Conservation (phyloP, 805 yeast genomes). For the Pichia kluyveri region DNA sequence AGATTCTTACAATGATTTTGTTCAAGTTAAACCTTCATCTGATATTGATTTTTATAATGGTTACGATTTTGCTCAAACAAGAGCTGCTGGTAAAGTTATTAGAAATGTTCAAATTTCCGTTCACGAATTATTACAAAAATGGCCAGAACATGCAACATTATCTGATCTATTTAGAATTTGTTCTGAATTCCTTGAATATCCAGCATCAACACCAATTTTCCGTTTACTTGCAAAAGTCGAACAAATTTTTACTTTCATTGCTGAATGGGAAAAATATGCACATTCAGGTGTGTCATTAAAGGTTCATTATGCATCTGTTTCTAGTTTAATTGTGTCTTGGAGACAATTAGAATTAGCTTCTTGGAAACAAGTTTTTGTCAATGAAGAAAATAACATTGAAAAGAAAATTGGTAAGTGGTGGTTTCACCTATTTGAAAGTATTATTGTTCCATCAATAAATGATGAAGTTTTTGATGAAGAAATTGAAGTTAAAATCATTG, state of each 20-base stretch:
- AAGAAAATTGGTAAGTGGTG: slow-evolving; percentile 72
- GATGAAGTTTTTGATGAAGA: slow-evolving; percentile 29
- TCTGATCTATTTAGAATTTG: slow-evolving; percentile 56
- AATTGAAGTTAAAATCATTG: slow-evolving; percentile 30
- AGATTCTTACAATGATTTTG: slow-evolving; percentile 24
- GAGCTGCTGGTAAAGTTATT: slow-evolving; percentile 44
- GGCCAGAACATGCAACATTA: slow-evolving; percentile 95
- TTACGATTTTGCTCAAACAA: slow-evolving; percentile 49
- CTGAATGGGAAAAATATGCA: slow-evolving; percentile 94
- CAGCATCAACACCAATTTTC: slow-evolving; percentile 66
- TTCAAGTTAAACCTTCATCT: slow-evolving; percentile 14
- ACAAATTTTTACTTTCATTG: slow-evolving; percentile 69
- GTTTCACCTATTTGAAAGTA: slow-evolving; percentile 80
- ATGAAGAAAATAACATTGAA: slow-evolving; percentile 46
- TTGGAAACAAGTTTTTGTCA: slow-evolving; percentile 69
- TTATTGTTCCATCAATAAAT: slow-evolving; percentile 45
- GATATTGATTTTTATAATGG: slow-evolving; percentile 59
- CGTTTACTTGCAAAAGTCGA: slow-evolving; percentile 74
- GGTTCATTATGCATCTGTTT: slow-evolving; percentile 44
- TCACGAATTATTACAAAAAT: slow-evolving; percentile 42
- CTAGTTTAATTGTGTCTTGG: slow-evolving; percentile 78
- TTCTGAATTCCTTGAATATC: slow-evolving; percentile 53
- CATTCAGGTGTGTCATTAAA: slow-evolving; percentile 63
- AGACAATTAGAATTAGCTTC: slow-evolving; percentile 77
- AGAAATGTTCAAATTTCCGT: slow-evolving; percentile 37